These are phyloP conservation scores for Neurospora hispaniola DNA, from an alignment of 495 filamentous ascomycete genomes.

Conservation along the genomic window DNA sequence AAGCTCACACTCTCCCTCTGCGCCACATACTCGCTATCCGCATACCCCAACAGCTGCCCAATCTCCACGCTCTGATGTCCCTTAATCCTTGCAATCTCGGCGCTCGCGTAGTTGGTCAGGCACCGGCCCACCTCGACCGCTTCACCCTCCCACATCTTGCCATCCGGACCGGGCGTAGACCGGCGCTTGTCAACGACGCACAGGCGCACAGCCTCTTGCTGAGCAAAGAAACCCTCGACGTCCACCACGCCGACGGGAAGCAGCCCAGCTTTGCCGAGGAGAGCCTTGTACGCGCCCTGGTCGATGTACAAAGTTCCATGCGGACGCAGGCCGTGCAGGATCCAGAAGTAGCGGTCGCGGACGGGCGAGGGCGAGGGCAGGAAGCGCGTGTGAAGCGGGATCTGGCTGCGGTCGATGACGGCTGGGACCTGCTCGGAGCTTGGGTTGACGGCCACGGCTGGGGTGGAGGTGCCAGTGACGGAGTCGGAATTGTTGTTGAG, in stretches of 20 bases:
- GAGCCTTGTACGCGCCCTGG: constrained; percentile 68
- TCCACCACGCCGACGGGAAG: constrained; percentile 85
- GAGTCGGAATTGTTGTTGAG: not conserved
- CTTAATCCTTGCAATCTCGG: constrained; percentile 74
- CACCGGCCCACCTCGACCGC: constrained; percentile 78
- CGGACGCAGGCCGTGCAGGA: constrained; percentile 85
- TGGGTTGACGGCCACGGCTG: constrained; percentile 9
- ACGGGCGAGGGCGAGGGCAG: constrained; percentile 78
- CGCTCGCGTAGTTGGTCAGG: constrained; percentile 85
- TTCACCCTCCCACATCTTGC: constrained; percentile 37
- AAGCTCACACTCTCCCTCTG: constrained; percentile 81
- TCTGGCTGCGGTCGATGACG: constrained; percentile 14
- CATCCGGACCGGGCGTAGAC: constrained; percentile 8
- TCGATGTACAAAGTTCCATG: constrained; percentile 92
- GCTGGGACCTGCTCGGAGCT: constrained; percentile 22
- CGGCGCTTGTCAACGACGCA: constrained; percentile 54
- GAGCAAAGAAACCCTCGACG: constrained; percentile 75
- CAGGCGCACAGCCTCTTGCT: constrained; percentile 83
- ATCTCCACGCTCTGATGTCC: constrained; percentile 78
- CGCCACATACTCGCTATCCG: constrained; percentile 91
- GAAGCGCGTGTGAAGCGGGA: constrained; percentile 85
- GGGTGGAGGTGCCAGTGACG: not conserved
- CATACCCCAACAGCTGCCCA: constrained; percentile 67
- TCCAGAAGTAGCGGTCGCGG: constrained; percentile 90
- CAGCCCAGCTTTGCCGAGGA: constrained; percentile 74